These are phyloP conservation scores for Thalassiosira mediterranea DNA, from an alignment of 352 stramenopile genomes.

Conservation along the genomic window DNA sequence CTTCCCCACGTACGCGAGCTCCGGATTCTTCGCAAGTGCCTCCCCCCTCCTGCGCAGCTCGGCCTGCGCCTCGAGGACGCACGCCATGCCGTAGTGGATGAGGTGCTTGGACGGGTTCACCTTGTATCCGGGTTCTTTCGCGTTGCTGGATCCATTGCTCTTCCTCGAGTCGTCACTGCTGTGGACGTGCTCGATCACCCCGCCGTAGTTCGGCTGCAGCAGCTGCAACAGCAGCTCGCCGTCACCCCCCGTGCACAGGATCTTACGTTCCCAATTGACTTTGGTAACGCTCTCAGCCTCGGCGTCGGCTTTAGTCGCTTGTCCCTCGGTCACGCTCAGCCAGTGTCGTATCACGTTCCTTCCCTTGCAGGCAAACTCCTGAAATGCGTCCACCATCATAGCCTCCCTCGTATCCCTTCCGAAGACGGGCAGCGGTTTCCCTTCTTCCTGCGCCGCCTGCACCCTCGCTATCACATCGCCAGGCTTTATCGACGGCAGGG, in stretches of 20 bases:
- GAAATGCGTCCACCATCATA: conserved; percentile 50
- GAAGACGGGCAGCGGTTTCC: conserved; percentile 46
- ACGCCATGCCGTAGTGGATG: conserved; percentile 59
- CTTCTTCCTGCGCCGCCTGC: conserved; percentile 11
- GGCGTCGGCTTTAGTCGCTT: conserved; percentile 2
- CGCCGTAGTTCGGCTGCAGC: conserved; percentile 38
- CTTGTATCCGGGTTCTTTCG: conserved; percentile 25
- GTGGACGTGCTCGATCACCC: conserved; percentile 35
- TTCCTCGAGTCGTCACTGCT: neutral
- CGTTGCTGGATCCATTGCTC: neutral
- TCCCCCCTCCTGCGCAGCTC: conserved; percentile 14
- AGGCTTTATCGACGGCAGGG: conserved; percentile 37
- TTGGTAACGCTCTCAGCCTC: conserved; percentile 11
- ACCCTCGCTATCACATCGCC: conserved; percentile 21
- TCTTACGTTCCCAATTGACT: conserved; percentile 33
- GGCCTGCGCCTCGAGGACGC: conserved; percentile 22
- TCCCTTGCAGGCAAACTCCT: conserved; percentile 53
- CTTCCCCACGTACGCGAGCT: conserved; percentile 32
- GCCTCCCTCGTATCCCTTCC: conserved; percentile 50
- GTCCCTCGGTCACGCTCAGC: conserved; percentile 20
- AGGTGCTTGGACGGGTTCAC: conserved; percentile 51
- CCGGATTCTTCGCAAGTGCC: conserved; percentile 9
- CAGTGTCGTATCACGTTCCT: conserved; percentile 51
- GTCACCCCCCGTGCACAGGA: conserved; percentile 55
- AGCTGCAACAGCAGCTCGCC: conserved; percentile 50